phyloP scores from a whole-genome alignment of 116 monocot genomes.

The Iris pallida region DNA sequence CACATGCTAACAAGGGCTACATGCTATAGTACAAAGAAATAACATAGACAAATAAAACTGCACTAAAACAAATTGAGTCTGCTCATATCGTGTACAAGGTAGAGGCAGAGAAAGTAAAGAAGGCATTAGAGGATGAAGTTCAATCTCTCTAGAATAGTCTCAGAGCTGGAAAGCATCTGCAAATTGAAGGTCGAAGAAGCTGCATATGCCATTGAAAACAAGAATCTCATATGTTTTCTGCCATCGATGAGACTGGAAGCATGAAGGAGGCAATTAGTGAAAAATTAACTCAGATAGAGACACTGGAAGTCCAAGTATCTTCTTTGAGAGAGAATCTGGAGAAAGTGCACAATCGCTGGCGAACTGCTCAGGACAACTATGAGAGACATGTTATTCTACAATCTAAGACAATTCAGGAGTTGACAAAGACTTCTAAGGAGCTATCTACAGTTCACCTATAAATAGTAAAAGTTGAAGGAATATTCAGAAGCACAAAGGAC shows the following conservation, averaged over 20 bases:
- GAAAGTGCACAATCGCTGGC: constrained; percentile 77
- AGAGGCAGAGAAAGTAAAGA: constrained; percentile 64
- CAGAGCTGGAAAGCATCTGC: constrained; percentile 60
- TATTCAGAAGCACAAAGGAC: constrained; percentile 43
- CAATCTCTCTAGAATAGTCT: constrained; percentile 37
- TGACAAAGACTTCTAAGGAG: constrained; percentile 75
- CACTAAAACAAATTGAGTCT: constrained; percentile 85
- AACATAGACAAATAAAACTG: constrained; percentile 74
- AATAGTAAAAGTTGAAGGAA: constrained; percentile 41
- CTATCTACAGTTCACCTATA: constrained; percentile 59
- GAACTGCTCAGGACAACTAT: constrained; percentile 85
- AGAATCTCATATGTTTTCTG: constrained; percentile 57
- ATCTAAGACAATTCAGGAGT: constrained; percentile 89
- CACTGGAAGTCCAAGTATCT: constrained; percentile 45
- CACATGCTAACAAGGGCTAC: constrained; percentile 63
- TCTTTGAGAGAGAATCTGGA: constrained; percentile 60
- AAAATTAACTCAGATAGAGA: constrained; percentile 44
- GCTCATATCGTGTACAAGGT: constrained; percentile 66
- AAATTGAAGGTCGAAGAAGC: constrained; percentile 64
- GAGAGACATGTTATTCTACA: constrained; percentile 97
- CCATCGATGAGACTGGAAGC: constrained; percentile 32
- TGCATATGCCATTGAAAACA: constrained; percentile 44
- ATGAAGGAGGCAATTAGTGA: constrained; percentile 54
- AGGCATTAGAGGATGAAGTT: constrained; percentile 62
- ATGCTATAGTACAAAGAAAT: constrained; percentile 98